Conservation (phyloP, 495 filamentous ascomycete species). For the Penicillium daleae region DNA sequence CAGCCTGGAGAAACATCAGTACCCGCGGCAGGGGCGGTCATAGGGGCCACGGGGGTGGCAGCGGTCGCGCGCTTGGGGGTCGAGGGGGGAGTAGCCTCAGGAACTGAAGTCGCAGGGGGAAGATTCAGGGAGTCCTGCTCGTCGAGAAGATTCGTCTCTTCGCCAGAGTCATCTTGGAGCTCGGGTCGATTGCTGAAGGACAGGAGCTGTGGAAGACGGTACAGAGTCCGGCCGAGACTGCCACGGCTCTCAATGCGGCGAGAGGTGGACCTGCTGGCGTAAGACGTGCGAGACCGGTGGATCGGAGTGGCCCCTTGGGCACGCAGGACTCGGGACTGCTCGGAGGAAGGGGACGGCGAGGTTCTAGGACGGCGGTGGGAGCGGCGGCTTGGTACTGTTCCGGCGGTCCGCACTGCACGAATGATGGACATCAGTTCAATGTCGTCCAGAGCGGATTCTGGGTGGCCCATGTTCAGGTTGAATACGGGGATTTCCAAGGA, state of each 20-base stretch:
- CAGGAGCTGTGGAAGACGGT: slow-evolving; percentile 41
- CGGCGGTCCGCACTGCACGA: not conserved
- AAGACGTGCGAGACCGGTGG: slow-evolving; percentile 24
- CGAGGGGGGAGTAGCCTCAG: not conserved
- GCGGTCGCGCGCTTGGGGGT: slow-evolving; percentile 2
- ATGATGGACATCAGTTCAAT: slow-evolving; percentile 3
- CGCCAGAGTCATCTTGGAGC: slow-evolving; percentile 29
- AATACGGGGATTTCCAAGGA: not conserved
- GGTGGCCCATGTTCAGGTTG: not conserved
- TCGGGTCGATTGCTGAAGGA: not conserved
- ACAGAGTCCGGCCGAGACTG: slow-evolving; percentile 38
- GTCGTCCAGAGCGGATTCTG: slow-evolving; percentile 3
- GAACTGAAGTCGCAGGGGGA: slow-evolving; percentile 3
- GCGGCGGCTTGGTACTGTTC: not conserved
- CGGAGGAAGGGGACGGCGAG: not conserved
- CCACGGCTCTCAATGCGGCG: slow-evolving; percentile 35
- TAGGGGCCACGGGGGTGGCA: not conserved
- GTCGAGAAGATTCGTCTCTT: slow-evolving; percentile 6
- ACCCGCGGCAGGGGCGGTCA: slow-evolving; percentile 12
- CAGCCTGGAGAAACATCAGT: slow-evolving; percentile 14
- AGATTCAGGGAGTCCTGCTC: slow-evolving; percentile 2
- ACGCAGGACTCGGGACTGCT: slow-evolving; percentile 10
- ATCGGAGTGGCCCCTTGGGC: slow-evolving; percentile 15
- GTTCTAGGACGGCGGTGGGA: not conserved
- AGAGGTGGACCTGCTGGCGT: slow-evolving; percentile 35